These are phyloP conservation scores for Triangularia setosa DNA, from an alignment of 2,329 filamentous ascomycete genomes.

Conservation along the genomic window DNA sequence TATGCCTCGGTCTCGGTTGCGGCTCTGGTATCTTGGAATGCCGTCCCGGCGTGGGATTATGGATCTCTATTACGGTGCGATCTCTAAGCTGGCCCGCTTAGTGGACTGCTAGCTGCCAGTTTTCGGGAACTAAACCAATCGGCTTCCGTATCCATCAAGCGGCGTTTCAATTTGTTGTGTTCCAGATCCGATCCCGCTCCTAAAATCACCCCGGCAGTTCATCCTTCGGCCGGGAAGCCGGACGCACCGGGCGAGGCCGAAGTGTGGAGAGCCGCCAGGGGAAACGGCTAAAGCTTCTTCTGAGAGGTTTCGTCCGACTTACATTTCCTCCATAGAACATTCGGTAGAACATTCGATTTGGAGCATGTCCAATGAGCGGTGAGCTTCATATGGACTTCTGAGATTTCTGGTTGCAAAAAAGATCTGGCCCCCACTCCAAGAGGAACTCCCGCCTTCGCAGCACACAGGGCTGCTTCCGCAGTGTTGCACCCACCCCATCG, in stretches of 20 bases:
- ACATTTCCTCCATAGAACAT: not conserved
- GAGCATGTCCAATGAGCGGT: not conserved
- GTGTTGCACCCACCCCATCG: not conserved
- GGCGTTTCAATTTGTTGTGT: not conserved
- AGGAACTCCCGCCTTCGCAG: not conserved
- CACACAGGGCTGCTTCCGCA: not conserved
- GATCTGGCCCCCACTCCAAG: not conserved
- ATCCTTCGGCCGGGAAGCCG: not conserved
- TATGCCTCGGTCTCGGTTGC: not conserved
- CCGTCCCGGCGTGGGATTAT: not conserved
- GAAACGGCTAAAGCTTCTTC: not conserved
- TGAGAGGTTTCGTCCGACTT: not conserved
- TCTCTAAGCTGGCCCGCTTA: not conserved
- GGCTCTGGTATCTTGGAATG: not conserved
- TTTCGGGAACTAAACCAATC: slow-evolving; percentile 1
- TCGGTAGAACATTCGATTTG: not conserved
- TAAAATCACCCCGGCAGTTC: not conserved
- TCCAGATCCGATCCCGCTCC: not conserved
- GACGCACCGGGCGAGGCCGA: not conserved
- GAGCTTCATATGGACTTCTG: not conserved
- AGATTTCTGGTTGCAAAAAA: not conserved
- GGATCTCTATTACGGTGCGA: not conserved
- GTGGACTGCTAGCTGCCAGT: slow-evolving; percentile 1
- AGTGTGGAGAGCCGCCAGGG: not conserved
- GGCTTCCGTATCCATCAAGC: not conserved